Base-by-base conservation (phyloP, 1,284 basidiomycete genomes). In the Ustilago xerochloae region DNA sequence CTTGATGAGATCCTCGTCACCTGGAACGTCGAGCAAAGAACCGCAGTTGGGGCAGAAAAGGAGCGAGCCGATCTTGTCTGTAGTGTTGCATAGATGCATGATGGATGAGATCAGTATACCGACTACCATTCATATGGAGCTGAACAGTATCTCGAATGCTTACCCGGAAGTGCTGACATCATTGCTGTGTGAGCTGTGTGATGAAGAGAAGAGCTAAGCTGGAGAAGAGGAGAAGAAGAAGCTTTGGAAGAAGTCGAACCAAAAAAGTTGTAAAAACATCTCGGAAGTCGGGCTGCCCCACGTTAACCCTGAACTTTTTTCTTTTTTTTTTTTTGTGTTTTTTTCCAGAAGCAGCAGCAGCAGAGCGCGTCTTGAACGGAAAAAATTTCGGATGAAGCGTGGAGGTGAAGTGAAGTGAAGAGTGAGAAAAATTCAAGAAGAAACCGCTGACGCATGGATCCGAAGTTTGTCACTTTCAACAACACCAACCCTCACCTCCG, bases 31-130 rank as follows among this genome's bases (percentile, higher is more conserved):
- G 22, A 99, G 90, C 43, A 99, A 86, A 0, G 93, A 94, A 16
- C 94, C 94, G 81, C 96, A 99, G 64, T 90, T 88, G 7, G 92
- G 91, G 86, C 96, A 99, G 86, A 99, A 98, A 47, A 98, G 87
- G 26, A 98, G 87, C 6, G 94, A 94, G 55, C 96, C 94, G 90
- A 85, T 84, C 45, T 81, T 81, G 64, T 83, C 80, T 77, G 55
- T 55, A 7, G 6, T 13, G 6, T 4, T n/a, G 26, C 38, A 45
- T 22, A 29, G 45, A 32, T 20, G 32, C 26, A n/a, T 30, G 15
- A 48, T 6, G 30, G 32, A 22, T 13, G 29, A 24, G n/a, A 35
- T 51, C 9, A 51, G 35, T 24, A 22, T 10, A n/a, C n/a, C n/a
- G n/a, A n/a, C n/a, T n/a, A n/a, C n/a, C n/a, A n/a, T n/a, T n/a